phyloP scores from a whole-genome alignment of 345 rosid genomes.

The Salix koriyanagi region DNA sequence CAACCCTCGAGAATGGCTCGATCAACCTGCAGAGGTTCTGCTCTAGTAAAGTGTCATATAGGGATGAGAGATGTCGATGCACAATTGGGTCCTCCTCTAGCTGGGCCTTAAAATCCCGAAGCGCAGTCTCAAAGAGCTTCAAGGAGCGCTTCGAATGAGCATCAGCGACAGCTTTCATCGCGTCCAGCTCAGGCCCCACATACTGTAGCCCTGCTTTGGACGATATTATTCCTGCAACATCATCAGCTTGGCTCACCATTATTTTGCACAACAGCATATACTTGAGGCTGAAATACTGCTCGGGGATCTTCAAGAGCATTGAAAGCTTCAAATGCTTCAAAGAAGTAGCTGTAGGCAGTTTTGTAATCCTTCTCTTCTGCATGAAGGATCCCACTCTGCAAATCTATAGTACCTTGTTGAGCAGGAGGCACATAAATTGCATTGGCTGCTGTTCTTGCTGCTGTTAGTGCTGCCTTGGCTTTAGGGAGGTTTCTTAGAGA shows the following conservation, averaged over 20 bases:
- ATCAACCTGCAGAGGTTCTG: constrained; percentile 88
- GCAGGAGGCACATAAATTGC: constrained; percentile 95
- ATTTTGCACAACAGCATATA: constrained; percentile 93
- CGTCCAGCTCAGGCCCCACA: constrained; percentile 84
- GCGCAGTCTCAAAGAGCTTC: constrained; percentile 78
- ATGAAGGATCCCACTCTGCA: constrained; percentile 96
- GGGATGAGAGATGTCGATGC: constrained; percentile 88
- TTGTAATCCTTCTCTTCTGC: constrained; percentile 99
- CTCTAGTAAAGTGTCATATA: constrained; percentile 83
- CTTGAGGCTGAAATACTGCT: constrained; percentile 85
- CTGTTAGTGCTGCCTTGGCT: constrained; percentile 95
- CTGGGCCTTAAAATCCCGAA: constrained; percentile 71
- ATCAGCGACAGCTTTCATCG: constrained; percentile 98
- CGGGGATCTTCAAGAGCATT: constrained; percentile 83
- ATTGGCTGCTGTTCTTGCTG: constrained; percentile 95
- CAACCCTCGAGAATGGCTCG: constrained; percentile 90
- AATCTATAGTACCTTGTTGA: constrained; percentile 93
- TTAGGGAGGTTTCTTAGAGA: constrained; percentile 87
- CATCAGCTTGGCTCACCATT: constrained; percentile 97
- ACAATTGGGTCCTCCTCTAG: constrained; percentile 95
- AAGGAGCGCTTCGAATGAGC: constrained; percentile 84
- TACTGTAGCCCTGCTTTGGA: constrained; percentile 91
- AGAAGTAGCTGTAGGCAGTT: constrained; percentile 93
- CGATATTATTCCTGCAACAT: constrained; percentile 81
- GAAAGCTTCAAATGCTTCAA: constrained; percentile 93